Evolutionary conservation across 2,329 filamentous ascomycete genomes (phyloP).

Genomic region (Nemania bipapillata): DNA sequence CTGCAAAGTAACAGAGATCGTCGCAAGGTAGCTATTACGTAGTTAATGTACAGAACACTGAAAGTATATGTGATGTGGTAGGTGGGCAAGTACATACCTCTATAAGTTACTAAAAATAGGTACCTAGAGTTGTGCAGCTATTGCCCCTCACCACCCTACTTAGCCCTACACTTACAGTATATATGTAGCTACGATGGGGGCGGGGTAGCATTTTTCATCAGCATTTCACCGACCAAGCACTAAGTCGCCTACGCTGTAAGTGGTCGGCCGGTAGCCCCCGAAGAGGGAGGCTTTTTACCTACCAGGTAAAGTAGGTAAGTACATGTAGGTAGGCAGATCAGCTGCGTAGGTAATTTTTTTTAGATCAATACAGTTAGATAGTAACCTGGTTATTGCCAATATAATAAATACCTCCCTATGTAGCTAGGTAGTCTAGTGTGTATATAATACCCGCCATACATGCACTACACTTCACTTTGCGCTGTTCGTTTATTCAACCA

Average conservation of each 20-base stretch:
- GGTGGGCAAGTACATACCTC: no score
- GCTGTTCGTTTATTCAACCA: background rate
- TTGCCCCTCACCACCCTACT: no score
- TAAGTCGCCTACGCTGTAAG: background rate
- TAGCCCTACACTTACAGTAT: background rate
- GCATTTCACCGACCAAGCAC: constrained; percentile 2
- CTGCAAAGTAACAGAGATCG: constrained; percentile 24
- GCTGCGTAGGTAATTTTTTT: no score
- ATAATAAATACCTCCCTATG: no score
- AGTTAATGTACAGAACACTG: no score
- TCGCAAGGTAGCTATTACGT: background rate
- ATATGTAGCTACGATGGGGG: constrained; percentile 25
- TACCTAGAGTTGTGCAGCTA: no score
- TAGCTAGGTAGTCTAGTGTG: background rate
- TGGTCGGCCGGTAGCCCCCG: constrained; percentile 26
- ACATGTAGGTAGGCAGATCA: no score
- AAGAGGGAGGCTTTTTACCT: background rate
- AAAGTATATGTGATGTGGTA: no score
- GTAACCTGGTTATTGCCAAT: background rate
- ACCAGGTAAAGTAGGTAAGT: no score
- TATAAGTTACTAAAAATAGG: constrained; percentile 1
- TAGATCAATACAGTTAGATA: background rate
- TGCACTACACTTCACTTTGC: background rate
- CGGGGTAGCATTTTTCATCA: constrained; percentile 34
- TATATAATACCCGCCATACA: background rate